phyloP scores from a whole-genome alignment of 345 rosid species.

The sweet orange (Citrus sinensis) region DVS_A1.0 CM039164.1:19434001-19434500 shows the following conservation, averaged over 20 bases:
- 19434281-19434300: constrained; percentile 84
- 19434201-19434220: constrained; percentile 74
- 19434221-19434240: constrained; percentile 53
- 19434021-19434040: constrained; percentile 97
- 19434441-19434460: constrained; percentile 2
- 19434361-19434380: no score
- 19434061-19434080: constrained; percentile 99
- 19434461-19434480: constrained; percentile 7
- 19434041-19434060: constrained; percentile 93
- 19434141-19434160: constrained; percentile 11
- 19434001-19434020: constrained; percentile 82
- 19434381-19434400: neutral
- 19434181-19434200: constrained; percentile 92
- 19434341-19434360: neutral
- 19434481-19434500: neutral
- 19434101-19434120: constrained; percentile 31
- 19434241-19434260: constrained; percentile 57
- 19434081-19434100: constrained; percentile 82
- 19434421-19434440: constrained; percentile 5
- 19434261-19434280: constrained; percentile 87
- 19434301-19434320: constrained; percentile 29
- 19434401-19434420: constrained; percentile 1
- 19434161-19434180: constrained; percentile 27
- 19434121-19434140: constrained; percentile 10
- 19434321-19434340: neutral